Base-by-base conservation (phyloP, 495 filamentous ascomycete species). In the Podospora fimiseda region DNA sequence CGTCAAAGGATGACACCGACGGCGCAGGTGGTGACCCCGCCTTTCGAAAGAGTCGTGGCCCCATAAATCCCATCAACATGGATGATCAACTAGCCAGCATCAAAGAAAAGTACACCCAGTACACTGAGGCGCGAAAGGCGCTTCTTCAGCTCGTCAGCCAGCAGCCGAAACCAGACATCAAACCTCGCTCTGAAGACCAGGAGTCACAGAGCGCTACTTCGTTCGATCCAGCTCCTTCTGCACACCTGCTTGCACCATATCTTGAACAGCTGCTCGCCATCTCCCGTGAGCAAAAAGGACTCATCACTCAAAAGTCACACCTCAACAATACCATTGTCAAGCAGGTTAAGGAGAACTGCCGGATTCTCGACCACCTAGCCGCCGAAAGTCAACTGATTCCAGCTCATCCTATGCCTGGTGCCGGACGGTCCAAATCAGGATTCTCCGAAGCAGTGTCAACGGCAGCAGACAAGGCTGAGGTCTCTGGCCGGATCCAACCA, bases 351-450 rank as follows among this genome's bases (percentile, higher is more conserved):
- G 81, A 81, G 2, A 75, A 76, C 8, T 71, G 75, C 37, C 77
- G 81, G 50, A 62, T 67, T 0, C 67, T 88, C 9, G 76, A 80
- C 44, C 83, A 81, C 27, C 66, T 88, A 1, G 73, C 74, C 11
- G 81, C 88, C 30, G 86, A 89, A 55, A 87, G 83, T 58, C 83
- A 87, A 50, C 72, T 89, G 3, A 75, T 88, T 1, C 82, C 80
- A 0, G 73, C 77, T 37, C 81, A 86, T 50, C 82, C 84, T 1
- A 62, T 80, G 41, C 71, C 76, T 1, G 61, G 61, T 9, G 47
- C 56, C 1, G 30, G 38, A 13, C 56, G 62, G 14, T 49, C 48
- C 18, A 63, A 59, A 30, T 42, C 52, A n/a, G 59, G 57, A 6
- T 53, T 60, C 9, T 37, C 56, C 9, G 62, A 60, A 21, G 63